phyloP scores from a whole-genome alignment of 164 flowering plant genomes.

The Vitis cinerea region DNA sequence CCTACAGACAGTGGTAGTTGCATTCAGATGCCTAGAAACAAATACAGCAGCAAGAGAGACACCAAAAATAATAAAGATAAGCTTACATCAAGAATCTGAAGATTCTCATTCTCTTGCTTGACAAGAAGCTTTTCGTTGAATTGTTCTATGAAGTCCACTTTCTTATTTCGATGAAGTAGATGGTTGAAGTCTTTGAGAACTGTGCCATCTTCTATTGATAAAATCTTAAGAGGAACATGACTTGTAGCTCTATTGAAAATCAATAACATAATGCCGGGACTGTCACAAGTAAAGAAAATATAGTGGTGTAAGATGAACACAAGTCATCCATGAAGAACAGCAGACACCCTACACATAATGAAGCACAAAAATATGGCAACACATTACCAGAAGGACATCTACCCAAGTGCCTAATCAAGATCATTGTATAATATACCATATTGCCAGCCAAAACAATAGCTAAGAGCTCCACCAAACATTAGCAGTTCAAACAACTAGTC shows the following conservation, averaged over 20 bases:
- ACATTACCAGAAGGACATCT: too few species aligned
- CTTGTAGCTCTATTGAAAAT: constrained; percentile 56
- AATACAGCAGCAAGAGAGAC: not conserved
- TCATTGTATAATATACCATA: too few species aligned
- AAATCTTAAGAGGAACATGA: constrained; percentile 81
- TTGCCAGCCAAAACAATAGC: too few species aligned
- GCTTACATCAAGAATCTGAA: constrained; percentile 74
- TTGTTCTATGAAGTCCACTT: constrained; percentile 84
- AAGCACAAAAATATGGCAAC: too few species aligned
- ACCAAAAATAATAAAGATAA: not conserved
- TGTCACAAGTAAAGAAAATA: constrained; percentile 19
- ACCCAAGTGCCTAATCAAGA: too few species aligned
- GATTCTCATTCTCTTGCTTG: constrained; percentile 76
- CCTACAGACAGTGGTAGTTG: constrained; percentile 43
- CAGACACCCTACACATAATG: not conserved
- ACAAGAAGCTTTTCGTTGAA: constrained; percentile 80
- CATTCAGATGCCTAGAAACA: not conserved
- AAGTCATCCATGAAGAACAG: not conserved
- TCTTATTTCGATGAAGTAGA: constrained; percentile 82
- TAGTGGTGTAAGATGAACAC: not conserved
- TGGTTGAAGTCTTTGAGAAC: constrained; percentile 84
- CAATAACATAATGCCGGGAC: constrained; percentile 94
- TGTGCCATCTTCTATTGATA: constrained; percentile 92
- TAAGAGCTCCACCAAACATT: too few species aligned
- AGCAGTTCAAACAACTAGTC: too few species aligned